Base-by-base conservation (phyloP, 2,329 filamentous ascomycete genomes). In the Pyrenophora teres region DNA sequence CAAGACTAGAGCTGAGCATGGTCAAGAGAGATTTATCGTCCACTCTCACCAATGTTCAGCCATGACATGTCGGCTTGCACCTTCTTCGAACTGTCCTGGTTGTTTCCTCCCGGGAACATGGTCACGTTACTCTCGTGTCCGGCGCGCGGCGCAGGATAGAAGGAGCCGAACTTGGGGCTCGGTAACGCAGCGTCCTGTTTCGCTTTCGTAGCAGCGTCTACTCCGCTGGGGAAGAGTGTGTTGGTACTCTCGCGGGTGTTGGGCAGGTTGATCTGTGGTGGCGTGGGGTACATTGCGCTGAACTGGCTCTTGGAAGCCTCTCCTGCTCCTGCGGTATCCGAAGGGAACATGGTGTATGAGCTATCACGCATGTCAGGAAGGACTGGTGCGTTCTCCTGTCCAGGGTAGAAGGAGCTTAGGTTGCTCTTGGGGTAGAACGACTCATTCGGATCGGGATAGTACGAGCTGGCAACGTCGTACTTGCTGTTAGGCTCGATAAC, bases 31-130 rank as follows among this genome's bases (percentile, higher is more conserved):
- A 31, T 47, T 54, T 61, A 64, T 57, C 62, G 66, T 53, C 64
- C 65, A 35, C 62, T 66, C 38, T 65, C 81, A 40, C 85, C 86
- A 15, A 92, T 78, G 66, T 92, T 91, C 57, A 92, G 75, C 89
- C 89, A 92, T 74, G 87, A 90, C 87, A 92, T 89, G 70, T 92
- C 89, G 77, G 40, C 81, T 31, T 68, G 62, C 40, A 54, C 60
- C 25, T 65, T 58, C 45, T 64, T 65, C n/a, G 47, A 50, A 31
- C 60, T 53, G 16, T 52, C 46, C 42, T 56, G 54, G 12, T 59
- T 48, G 40, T 49, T 46, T 6, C 54, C 57, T 2, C 53, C 60
- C 33, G 52, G 7, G 73, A 74, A 36, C 50, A 72, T 63, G 16
- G 70, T 73, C 7, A 65, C 66, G 16, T 67, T 79, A 58, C 86